Percentiles rank a stretch among this genome's conserved stretches.
These are phyloP conservation scores for Rhizophlyctis rosea DNA, from an alignment of 192 early-diverging fungal species.

Conservation along the genomic window DNA sequence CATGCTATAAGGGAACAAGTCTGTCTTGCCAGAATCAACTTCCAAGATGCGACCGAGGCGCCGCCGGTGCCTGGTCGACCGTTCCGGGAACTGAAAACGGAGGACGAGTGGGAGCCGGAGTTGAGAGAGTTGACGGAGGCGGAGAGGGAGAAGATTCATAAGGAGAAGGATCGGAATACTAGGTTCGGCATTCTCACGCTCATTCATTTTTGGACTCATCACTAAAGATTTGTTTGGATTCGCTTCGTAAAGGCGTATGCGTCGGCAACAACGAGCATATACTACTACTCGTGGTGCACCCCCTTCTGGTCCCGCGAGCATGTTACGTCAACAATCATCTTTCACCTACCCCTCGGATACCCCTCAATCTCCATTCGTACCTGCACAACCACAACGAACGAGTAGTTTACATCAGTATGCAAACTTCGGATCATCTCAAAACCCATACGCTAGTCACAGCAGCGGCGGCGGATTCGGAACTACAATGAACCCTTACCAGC, in stretches of 20 bases:
- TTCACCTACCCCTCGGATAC: slow-evolving; percentile 5
- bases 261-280: slow-evolving; percentile 12
- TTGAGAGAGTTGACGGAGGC: slow-evolving; percentile 27
- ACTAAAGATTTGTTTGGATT: background rate
- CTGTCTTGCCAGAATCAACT: slow-evolving; percentile 43
- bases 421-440: no score
- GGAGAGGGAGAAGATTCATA: slow-evolving; percentile 31
- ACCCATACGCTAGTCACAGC: no score
- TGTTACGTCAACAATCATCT: background rate
- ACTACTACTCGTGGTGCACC: no score
- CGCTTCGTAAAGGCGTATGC: slow-evolving; percentile 8
- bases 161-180: slow-evolving; percentile 33
- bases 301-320: no score
- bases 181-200: slow-evolving; percentile 18
- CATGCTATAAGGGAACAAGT: slow-evolving; percentile 76
- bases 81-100: slow-evolving; percentile 23
- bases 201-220: background rate
- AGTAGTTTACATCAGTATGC: no score
- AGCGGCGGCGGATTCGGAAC: no score
- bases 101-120: slow-evolving; percentile 42
- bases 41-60: slow-evolving; percentile 23
- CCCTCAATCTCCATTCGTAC: background rate
- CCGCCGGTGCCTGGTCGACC: slow-evolving; percentile 21
- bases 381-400: slow-evolving; percentile 1
- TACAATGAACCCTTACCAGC: no score